Percentiles rank a stretch among this genome's conserved stretches.
phyloP scores from a whole-genome alignment of 2,329 filamentous ascomycete genomes.

The Sarocladium oryzae region DNA sequence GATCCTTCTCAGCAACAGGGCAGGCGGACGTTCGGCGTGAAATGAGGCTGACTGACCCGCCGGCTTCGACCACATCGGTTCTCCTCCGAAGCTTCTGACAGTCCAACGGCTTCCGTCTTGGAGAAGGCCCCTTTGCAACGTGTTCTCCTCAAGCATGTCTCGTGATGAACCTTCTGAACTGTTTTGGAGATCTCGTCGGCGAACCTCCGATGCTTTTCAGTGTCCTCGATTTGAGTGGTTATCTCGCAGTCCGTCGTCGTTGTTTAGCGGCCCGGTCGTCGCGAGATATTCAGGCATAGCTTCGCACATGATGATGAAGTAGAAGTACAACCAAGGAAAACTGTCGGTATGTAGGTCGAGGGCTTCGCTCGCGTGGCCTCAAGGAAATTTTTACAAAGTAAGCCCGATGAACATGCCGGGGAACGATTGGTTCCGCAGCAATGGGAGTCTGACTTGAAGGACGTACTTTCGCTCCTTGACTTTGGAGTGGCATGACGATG shows the following conservation, averaged over 20 bases:
- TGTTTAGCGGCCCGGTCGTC: neutral
- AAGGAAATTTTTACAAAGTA: too few species aligned
- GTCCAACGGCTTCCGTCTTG: neutral
- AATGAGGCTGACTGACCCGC: conserved; percentile 6
- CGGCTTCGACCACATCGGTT: too few species aligned
- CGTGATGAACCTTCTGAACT: neutral
- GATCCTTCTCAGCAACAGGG: neutral
- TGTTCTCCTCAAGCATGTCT: neutral
- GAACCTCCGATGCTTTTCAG: neutral
- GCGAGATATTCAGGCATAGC: neutral
- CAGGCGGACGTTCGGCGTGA: neutral
- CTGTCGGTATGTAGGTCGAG: too few species aligned
- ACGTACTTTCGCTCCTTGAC: too few species aligned
- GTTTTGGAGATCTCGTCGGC: too few species aligned
- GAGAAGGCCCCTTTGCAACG: neutral
- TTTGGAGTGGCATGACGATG: too few species aligned
- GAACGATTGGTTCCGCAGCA: too few species aligned
- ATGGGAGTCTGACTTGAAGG: too few species aligned
- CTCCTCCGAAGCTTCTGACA: neutral
- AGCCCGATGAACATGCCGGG: too few species aligned
- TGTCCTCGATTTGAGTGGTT: neutral
- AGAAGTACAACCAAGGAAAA: too few species aligned
- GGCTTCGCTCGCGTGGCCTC: too few species aligned
- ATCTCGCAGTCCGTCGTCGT: neutral
- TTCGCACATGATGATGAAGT: neutral